phyloP scores from a whole-genome alignment of 495 filamentous ascomycete genomes.

The Penicillium paxilli region DNA sequence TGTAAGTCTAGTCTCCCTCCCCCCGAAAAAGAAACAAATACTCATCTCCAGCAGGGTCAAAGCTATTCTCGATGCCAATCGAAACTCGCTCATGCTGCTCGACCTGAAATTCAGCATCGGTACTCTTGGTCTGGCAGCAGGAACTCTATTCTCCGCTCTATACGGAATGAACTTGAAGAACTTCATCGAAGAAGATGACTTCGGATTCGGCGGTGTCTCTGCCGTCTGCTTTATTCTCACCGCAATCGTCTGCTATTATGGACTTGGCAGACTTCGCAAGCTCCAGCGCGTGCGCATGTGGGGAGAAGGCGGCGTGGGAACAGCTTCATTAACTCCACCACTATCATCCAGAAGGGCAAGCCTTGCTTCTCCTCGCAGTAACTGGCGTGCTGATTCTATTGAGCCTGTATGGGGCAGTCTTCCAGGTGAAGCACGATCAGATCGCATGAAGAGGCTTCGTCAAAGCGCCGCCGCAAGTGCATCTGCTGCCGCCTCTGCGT shows the following conservation, averaged over 20 bases:
- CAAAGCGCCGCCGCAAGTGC: slow-evolving; percentile 34
- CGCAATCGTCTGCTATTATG: slow-evolving; percentile 73
- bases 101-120: slow-evolving; percentile 96
- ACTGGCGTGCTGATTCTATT: slow-evolving; percentile 50
- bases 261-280: slow-evolving; percentile 76
- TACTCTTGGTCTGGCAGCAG: slow-evolving; percentile 86
- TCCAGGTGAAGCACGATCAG: slow-evolving; percentile 45
- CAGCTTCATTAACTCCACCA: slow-evolving; percentile 28
- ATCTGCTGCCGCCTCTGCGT: slow-evolving; percentile 18
- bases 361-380: slow-evolving; percentile 26
- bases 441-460: slow-evolving; percentile 41
- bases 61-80: slow-evolving; percentile 95
- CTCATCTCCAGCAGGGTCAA: slow-evolving; percentile 63
- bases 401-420: slow-evolving; percentile 47
- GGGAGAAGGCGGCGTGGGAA: slow-evolving; percentile 48
- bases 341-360: slow-evolving; percentile 28
- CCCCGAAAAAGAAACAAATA: background rate
- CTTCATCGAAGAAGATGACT: slow-evolving; percentile 94
- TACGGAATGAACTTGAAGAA: slow-evolving; percentile 99
- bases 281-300: slow-evolving; percentile 93
- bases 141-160: slow-evolving; percentile 91
- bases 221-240: slow-evolving; percentile 69
- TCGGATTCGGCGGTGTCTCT: slow-evolving; percentile 79
- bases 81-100: slow-evolving; percentile 96
- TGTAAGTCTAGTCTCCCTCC: slow-evolving; percentile 55